These are phyloP conservation scores for Eragrostis nindensis DNA, from an alignment of 176 grass and related monocot species.

Conservation along the genomic window DNA sequence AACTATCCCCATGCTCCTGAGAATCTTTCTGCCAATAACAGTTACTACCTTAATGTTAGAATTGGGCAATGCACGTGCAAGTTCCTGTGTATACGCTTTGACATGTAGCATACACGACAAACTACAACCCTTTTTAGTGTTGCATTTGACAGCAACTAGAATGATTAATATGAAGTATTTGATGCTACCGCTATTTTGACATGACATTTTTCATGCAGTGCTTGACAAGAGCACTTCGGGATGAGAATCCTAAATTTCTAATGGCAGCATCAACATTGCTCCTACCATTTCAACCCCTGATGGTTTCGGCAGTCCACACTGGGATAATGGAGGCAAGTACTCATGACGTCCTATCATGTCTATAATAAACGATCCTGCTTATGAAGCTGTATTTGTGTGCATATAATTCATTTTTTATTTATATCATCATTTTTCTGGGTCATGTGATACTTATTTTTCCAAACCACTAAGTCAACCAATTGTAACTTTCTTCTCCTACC, in stretches of 20 bases:
- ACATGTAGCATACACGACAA: not conserved
- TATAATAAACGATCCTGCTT: not conserved
- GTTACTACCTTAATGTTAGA: not conserved
- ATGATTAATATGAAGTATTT: conserved; percentile 21
- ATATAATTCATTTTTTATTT: not conserved
- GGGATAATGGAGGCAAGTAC: conserved; percentile 94
- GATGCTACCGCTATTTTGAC: conserved; percentile 26
- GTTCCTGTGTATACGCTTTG: not conserved
- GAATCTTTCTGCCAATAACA: not conserved
- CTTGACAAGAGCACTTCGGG: conserved; percentile 71
- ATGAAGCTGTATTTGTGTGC: not conserved
- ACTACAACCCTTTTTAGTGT: conserved; percentile 5
- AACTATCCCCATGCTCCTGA: not conserved
- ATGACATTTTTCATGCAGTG: conserved; percentile 57
- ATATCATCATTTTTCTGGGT: not conserved
- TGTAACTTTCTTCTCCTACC: not conserved
- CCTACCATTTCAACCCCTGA: conserved; percentile 88
- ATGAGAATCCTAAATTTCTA: conserved; percentile 89
- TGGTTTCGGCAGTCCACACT: conserved; percentile 92
- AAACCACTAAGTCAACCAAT: not conserved
- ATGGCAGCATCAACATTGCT: conserved; percentile 90
- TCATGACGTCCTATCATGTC: conserved; percentile 8
- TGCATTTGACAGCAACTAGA: conserved; percentile 7
- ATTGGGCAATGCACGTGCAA: not conserved
- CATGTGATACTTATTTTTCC: not conserved